Evolutionary conservation across 495 filamentous ascomycete genomes (phyloP).

Genomic region (Friedmanniomyces endolithicus): DNA sequence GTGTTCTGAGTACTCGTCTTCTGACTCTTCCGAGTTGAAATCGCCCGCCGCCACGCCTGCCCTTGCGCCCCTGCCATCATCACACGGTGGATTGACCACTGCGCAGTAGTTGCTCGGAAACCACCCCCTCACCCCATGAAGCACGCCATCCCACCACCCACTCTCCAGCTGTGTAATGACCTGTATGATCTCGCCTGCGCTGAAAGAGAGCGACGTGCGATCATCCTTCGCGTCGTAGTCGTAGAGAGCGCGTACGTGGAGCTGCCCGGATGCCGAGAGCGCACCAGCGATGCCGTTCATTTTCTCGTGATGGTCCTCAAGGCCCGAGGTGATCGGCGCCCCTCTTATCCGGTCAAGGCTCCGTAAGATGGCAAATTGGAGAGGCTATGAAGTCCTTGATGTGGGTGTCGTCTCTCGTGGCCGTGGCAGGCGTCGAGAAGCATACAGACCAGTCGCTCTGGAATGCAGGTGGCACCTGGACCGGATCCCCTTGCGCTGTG

Average conservation of each 20-base stretch:
- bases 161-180: slow-evolving; percentile 96
- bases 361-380: no score
- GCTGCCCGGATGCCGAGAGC: slow-evolving; percentile 55
- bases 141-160: slow-evolving; percentile 98
- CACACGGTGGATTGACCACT: slow-evolving; percentile 54
- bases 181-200: slow-evolving; percentile 89
- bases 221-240: slow-evolving; percentile 89
- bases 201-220: slow-evolving; percentile 89
- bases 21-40: slow-evolving; percentile 38
- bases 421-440: no score
- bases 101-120: slow-evolving; percentile 98
- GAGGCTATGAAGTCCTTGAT: no score
- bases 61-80: slow-evolving; percentile 36
- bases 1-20: slow-evolving; percentile 52
- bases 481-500: no score
- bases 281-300: slow-evolving; percentile 63
- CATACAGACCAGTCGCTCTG: no score
- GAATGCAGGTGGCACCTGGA: no score
- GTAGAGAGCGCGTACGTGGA: slow-evolving; percentile 93
- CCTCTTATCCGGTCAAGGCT: neutral
- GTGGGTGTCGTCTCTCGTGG: no score
- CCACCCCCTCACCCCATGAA: slow-evolving; percentile 87
- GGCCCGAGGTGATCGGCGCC: neutral
- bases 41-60: slow-evolving; percentile 24
- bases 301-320: slow-evolving; percentile 12